Percentiles rank a stretch among this genome's conserved stretches.
These are phyloP conservation scores for Globisporangium polare DNA, from an alignment of 352 stramenopile genomes.

Conservation along the genomic window DNA sequence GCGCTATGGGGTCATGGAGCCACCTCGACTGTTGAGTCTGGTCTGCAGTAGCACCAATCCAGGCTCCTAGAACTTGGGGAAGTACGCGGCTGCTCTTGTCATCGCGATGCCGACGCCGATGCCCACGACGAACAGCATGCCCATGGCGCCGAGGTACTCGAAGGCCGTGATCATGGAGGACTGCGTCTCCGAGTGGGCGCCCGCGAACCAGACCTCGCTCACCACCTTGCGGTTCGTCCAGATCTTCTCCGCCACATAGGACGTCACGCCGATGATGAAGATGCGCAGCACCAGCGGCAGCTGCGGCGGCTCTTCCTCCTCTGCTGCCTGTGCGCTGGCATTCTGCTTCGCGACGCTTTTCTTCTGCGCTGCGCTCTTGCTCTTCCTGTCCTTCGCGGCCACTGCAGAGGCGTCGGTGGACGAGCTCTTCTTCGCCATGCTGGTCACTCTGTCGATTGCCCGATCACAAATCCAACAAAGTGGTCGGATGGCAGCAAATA, in stretches of 20 bases:
- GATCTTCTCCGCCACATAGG: slow-evolving; percentile 74
- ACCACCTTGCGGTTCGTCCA: slow-evolving; percentile 71
- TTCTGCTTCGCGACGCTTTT: not conserved
- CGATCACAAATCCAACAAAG: not conserved
- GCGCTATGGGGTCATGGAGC: not conserved
- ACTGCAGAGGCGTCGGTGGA: not conserved
- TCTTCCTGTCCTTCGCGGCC: slow-evolving; percentile 11
- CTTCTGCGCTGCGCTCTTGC: not conserved
- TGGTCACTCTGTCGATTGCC: not conserved
- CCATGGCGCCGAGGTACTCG: slow-evolving; percentile 79
- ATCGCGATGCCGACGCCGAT: slow-evolving; percentile 58
- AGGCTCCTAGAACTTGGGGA: slow-evolving; percentile 10
- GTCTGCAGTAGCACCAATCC: not conserved
- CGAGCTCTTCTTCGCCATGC: slow-evolving; percentile 12
- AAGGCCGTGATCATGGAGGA: slow-evolving; percentile 65
- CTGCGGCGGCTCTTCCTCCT: slow-evolving; percentile 24
- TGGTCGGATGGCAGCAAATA: not conserved
- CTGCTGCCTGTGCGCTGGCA: not conserved
- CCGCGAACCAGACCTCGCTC: slow-evolving; percentile 59
- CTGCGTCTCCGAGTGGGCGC: slow-evolving; percentile 50
- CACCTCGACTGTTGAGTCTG: not conserved
- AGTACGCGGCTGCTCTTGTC: slow-evolving; percentile 30
- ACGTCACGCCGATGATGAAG: slow-evolving; percentile 57
- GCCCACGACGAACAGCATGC: slow-evolving; percentile 64
- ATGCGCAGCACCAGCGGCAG: slow-evolving; percentile 55